Base-by-base conservation (phyloP, 768 basidiomycete species). In the Pisolithus marmoratus region DNA sequence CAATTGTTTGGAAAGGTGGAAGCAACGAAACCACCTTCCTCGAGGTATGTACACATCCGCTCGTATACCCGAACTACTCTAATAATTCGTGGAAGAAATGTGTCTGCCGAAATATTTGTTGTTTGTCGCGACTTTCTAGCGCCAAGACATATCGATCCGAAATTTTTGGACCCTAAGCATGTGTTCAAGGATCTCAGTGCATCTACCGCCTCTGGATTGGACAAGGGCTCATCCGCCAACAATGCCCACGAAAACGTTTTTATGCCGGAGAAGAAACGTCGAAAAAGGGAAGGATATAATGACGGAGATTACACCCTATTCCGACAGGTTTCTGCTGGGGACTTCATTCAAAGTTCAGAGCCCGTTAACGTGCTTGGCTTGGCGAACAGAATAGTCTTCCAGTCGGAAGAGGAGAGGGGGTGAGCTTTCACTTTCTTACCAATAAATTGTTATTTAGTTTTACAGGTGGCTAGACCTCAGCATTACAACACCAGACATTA, bases 71-170 rank as follows among this genome's bases (percentile, higher is more conserved):
- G 29, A 26, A 8, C 1, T 29, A 20, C 6, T 48, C 51, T 37
- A 48, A 23, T 7, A 1, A 34, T 20, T 38, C 37, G 48, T 34
- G 4, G 12, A 37, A 94, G 94, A 74, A 97, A 95, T 72, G 96
- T 99, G 41, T 99, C 96, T 41, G 96, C 96, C 12, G 96, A 99
- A 71, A 99, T 99, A 65, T 99, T 99, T 77, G 96, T 99, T 60
- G 91, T 97, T 46, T 99, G 96, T 70, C 87, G 86, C 51, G 91
- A 90, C 52, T 99, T 92, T 73, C 79, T 91, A 52, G 93, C 94
- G 8, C 96, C 96, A 3, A 93, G 90, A 69, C 80, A 87, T 60
- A 95, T 99, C 60, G 96, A 99, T 63, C 94, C 95, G 14, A 96
- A 95, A 71, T 96, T 99, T 72, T 84, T 99, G 55, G 94, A 97